Percentiles rank a stretch among this genome's conserved stretches.
Conservation (phyloP, 1,284 basidiomycete species). For the Fomes fomentarius region DNA sequence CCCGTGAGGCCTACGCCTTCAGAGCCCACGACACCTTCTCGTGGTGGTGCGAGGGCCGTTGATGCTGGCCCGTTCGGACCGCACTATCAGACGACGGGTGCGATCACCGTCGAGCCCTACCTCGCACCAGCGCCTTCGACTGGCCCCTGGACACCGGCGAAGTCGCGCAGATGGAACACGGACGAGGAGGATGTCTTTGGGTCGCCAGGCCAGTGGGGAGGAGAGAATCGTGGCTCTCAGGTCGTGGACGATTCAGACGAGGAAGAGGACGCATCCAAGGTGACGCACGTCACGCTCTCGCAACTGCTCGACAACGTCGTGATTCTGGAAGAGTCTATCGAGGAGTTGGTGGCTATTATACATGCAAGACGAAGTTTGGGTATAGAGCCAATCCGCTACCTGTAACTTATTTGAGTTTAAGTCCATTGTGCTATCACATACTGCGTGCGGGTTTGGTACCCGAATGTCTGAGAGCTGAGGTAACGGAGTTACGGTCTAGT, state of each 20-base stretch:
- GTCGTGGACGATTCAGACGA: slow-evolving; percentile 39
- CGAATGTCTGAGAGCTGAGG: no score
- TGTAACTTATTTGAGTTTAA: slow-evolving; percentile 45
- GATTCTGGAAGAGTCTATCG: slow-evolving; percentile 93
- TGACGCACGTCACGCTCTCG: slow-evolving; percentile 71
- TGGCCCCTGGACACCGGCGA: slow-evolving; percentile 65
- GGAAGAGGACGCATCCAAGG: slow-evolving; percentile 35
- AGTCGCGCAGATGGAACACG: slow-evolving; percentile 50
- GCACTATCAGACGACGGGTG: slow-evolving; percentile 82
- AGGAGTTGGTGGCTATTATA: slow-evolving; percentile 89
- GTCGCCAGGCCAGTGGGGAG: slow-evolving; percentile 57
- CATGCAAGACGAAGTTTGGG: slow-evolving; percentile 86
- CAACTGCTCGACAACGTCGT: slow-evolving; percentile 93
- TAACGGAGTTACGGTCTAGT: no score
- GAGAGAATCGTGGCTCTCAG: slow-evolving; percentile 37
- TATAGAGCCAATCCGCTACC: slow-evolving; percentile 80
- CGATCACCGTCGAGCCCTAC: slow-evolving; percentile 75
- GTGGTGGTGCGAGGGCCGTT: slow-evolving; percentile 43
- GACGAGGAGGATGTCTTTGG: slow-evolving; percentile 73
- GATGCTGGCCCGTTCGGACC: slow-evolving; percentile 80
- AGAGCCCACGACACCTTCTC: slow-evolving; percentile 49
- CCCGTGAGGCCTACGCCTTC: slow-evolving; percentile 31
- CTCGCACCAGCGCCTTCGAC: slow-evolving; percentile 60
- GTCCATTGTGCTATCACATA: background rate
- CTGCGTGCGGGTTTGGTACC: no score